Evolutionary conservation across 306 rosid species (phyloP).

Genomic region (Vachellia pachyceras): DNA sequence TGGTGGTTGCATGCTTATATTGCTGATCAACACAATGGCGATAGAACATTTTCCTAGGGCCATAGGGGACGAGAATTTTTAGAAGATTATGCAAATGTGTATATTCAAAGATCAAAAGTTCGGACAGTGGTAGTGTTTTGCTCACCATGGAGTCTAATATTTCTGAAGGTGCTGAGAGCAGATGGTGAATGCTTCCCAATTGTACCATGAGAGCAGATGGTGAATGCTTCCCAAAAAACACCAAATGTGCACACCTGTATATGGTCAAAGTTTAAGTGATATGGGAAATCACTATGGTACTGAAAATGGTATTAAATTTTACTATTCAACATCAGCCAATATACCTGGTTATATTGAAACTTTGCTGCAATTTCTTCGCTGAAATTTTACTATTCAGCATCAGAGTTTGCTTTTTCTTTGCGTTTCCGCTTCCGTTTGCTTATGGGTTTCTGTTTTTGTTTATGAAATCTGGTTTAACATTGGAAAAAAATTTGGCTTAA

Average conservation of each 20-base stretch:
- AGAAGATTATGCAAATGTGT: too few species aligned
- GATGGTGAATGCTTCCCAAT: too few species aligned
- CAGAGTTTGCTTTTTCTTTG: too few species aligned
- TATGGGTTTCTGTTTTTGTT: too few species aligned
- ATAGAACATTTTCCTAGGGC: background rate
- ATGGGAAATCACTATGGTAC: background rate
- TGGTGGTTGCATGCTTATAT: background rate
- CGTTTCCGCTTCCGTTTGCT: too few species aligned
- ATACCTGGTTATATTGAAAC: slow-evolving; percentile 78
- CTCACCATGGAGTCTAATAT: too few species aligned
- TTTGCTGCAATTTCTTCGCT: slow-evolving; percentile 78
- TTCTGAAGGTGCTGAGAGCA: too few species aligned
- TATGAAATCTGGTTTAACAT: too few species aligned
- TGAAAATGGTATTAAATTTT: slow-evolving; percentile 6
- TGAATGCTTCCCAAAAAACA: slow-evolving; percentile 15
- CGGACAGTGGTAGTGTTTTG: background rate
- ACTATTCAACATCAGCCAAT: slow-evolving; percentile 11
- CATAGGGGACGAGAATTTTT: background rate
- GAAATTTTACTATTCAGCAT: too few species aligned
- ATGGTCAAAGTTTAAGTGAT: slow-evolving; percentile 29
- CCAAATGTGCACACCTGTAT: background rate
- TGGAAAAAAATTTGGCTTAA: too few species aligned
- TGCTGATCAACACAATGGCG: background rate
- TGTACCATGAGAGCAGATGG: too few species aligned
- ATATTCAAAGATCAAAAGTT: background rate